Evolutionary conservation across 768 basidiomycete genomes (phyloP).

Genomic region (Russula griseocarnosa): DNA sequence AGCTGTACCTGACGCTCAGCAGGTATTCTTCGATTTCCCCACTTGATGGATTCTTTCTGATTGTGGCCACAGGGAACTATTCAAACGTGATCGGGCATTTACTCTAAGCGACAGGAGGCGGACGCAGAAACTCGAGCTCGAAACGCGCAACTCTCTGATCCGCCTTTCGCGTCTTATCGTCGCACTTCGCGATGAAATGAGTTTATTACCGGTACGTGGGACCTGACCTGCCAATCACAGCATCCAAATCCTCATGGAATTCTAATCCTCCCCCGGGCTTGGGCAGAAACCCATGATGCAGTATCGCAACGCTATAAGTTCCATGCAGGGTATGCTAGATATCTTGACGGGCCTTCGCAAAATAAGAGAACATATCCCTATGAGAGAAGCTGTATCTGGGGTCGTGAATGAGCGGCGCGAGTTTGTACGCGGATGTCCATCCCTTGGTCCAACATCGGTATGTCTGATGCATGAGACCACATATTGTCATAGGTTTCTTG

Average conservation of each 20-base stretch:
- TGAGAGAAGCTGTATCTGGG: constrained; percentile 41
- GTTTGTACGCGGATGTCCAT: constrained; percentile 34
- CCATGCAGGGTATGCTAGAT: constrained; percentile 43
- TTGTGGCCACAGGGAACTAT: constrained; percentile 5
- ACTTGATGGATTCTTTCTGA: constrained; percentile 1
- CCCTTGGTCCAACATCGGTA: neutral
- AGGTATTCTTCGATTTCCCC: constrained; percentile 33
- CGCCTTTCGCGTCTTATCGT: constrained; percentile 39
- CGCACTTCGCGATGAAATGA: constrained; percentile 47
- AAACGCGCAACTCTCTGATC: constrained; percentile 41
- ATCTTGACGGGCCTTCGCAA: constrained; percentile 45
- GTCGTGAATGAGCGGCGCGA: constrained; percentile 43
- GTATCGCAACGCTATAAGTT: constrained; percentile 39
- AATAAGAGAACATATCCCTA: constrained; percentile 46
- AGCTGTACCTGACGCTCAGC: constrained; percentile 44
- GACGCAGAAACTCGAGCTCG: constrained; percentile 41
- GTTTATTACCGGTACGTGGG: constrained; percentile 43
- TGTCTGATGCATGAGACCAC: neutral
- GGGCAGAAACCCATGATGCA: constrained; percentile 45
- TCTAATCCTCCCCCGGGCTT: neutral
- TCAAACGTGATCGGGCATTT: constrained; percentile 33
- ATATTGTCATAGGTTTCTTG: constrained; percentile 39
- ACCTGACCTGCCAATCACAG: neutral
- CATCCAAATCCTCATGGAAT: neutral
- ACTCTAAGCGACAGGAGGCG: constrained; percentile 36